Evolutionary conservation across 2,329 filamentous ascomycete genomes (phyloP).

Genomic region (Pseudocercospora fuligena): DNA sequence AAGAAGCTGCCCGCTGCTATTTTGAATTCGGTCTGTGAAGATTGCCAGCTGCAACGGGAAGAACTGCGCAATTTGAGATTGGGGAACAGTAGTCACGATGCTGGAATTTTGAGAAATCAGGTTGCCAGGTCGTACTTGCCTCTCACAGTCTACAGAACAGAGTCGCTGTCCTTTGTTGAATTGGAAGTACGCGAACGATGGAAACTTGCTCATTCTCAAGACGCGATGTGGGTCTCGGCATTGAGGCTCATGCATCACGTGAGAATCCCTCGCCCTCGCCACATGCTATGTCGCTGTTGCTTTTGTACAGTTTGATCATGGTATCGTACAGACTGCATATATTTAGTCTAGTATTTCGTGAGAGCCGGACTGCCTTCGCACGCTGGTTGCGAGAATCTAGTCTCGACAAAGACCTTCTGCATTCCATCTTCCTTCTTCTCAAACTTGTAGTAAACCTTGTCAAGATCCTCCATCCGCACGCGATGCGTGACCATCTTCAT

Average conservation of each 20-base stretch:
- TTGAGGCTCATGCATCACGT: not conserved
- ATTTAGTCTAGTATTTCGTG: slow-evolving; percentile 47
- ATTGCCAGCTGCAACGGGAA: not conserved
- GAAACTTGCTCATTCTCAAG: not conserved
- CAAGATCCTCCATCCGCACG: slow-evolving; percentile 58
- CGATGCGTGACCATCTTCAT: slow-evolving; percentile 82
- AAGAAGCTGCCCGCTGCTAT: not conserved
- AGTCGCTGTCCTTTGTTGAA: not conserved
- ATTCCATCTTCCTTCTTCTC: slow-evolving; percentile 74
- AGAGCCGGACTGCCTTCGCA: slow-evolving; percentile 56
- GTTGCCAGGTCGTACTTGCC: not conserved
- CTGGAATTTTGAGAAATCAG: not conserved
- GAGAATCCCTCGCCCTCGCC: not conserved
- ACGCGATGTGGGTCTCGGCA: slow-evolving; percentile 4
- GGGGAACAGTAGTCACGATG: not conserved
- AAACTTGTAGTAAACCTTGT: slow-evolving; percentile 62
- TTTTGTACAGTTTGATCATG: not conserved
- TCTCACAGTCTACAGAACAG: slow-evolving; percentile 2
- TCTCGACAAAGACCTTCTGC: slow-evolving; percentile 78
- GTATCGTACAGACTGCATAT: not conserved
- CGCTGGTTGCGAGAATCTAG: slow-evolving; percentile 60
- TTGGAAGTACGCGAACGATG: not conserved
- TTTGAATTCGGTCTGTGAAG: not conserved
- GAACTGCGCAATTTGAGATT: not conserved
- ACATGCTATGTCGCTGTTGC: not conserved